Evolutionary conservation across 1,139 yeast species (phyloP), one percentile per base, ranked within the genome.

Genomic region (Debaryomyces robertsiae): DNA sequence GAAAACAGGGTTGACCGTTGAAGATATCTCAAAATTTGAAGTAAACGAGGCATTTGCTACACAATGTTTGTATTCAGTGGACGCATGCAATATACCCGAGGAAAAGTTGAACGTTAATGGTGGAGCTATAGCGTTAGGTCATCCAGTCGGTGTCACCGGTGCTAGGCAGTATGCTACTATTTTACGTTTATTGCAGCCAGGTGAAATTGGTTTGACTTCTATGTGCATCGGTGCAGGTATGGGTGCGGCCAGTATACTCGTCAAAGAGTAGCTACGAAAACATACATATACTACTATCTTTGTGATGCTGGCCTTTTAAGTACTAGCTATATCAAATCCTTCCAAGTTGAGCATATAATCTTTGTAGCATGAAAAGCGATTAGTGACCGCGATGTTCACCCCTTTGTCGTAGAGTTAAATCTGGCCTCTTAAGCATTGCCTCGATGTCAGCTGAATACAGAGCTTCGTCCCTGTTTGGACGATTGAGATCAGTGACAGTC

Each of bases 141-240:
- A 91, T 65, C 98, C 98, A 46, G 76, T 91, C 55, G 98, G 98
- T 44, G 84, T 90, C 55, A 91, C 98, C 31, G 98, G 98, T 59
- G 91, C 96, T 14, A 83, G 98, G 68, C 96, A 90, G 69, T 77
- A 88, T 45, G 91, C 97, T 37, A 91, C 98, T 4, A 70, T 91
- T 46, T 66, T 91, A 58, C 77, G 93, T 58, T 93, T 89, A 67
- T 76, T 91, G 58, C 70, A 84, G 64, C 68, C 77, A 34, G 95
- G 94, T 56, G 82, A 89, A 69, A 69, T 89, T 49, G 97, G 97
- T 54, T 83, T 91, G 46, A 87, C 95, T 22, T 85, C 95, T 49
- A 91, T 91, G 98, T 91, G 98, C 72, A 84, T 91, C 53, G 98
- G 98, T 60, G 88, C 96, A 33, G 98, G 98, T 58, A 91, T 90